phyloP scores from a whole-genome alignment of 2,329 filamentous ascomycete species.

The Calonectria honghensis region DNA sequence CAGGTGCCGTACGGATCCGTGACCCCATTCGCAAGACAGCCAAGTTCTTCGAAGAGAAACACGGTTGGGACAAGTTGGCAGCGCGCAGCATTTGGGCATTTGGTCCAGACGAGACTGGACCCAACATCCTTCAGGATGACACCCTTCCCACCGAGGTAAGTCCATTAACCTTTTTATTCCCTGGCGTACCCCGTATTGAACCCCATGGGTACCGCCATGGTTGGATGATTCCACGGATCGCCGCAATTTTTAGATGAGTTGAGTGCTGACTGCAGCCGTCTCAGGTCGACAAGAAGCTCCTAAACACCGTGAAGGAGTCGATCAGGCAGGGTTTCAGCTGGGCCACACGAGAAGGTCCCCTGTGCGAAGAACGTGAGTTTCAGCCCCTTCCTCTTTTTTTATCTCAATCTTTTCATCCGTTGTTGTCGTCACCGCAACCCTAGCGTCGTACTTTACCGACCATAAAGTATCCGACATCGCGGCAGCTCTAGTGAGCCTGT shows the following conservation, averaged over 20 bases:
- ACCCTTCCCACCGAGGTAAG: constrained; percentile 90
- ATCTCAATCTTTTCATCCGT: constrained; percentile 16
- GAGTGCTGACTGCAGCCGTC: constrained; percentile 34
- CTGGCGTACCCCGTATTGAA: background rate
- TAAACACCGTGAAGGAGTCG: constrained; percentile 91
- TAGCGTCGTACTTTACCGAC: constrained; percentile 28
- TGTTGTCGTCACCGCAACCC: constrained; percentile 32
- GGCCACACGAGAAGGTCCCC: constrained; percentile 94
- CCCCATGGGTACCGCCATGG: background rate
- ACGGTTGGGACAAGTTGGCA: constrained; percentile 96
- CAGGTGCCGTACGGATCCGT: constrained; percentile 90
- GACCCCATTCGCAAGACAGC: constrained; percentile 95
- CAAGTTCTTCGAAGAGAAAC: constrained; percentile 97
- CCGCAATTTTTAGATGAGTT: background rate
- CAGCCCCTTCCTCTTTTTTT: constrained; percentile 28
- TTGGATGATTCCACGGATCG: constrained; percentile 21
- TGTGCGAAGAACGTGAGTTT: constrained; percentile 95
- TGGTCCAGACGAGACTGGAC: constrained; percentile 93
- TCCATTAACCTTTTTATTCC: constrained; percentile 15
- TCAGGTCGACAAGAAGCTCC: constrained; percentile 91
- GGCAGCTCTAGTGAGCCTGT: constrained; percentile 48
- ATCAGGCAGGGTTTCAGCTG: constrained; percentile 98
- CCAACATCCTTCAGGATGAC: constrained; percentile 97
- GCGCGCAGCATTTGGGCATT: constrained; percentile 99
- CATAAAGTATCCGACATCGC: constrained; percentile 28